A percentile compares a stretch with the other conserved stretches of the same genome.
Conservation (phyloP, 2,329 filamentous ascomycete genomes). For the Ambrosiella cleistominuta region DNA sequence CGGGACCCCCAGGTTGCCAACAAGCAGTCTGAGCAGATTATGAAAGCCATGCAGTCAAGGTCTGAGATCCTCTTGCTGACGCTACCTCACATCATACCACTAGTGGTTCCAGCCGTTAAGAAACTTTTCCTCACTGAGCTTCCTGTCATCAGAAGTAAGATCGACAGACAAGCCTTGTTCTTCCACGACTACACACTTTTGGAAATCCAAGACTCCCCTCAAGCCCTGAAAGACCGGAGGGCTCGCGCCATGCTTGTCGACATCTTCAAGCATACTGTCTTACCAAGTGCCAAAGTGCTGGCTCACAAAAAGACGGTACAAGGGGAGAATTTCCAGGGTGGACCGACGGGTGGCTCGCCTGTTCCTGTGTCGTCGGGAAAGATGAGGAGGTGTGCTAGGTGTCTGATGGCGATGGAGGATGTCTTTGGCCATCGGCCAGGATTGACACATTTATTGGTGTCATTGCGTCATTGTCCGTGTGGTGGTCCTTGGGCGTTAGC, state of each 20-base stretch:
- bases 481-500: constrained; percentile 33
- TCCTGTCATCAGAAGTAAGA: constrained; percentile 36
- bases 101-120: constrained; percentile 41
- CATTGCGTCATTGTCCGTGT: constrained; percentile 38
- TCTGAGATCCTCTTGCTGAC: constrained; percentile 36
- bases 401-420: constrained; percentile 49
- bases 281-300: constrained; percentile 19
- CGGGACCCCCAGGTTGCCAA: constrained; percentile 17
- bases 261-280: constrained; percentile 41
- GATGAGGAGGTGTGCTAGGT: constrained; percentile 28
- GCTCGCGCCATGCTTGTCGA: constrained; percentile 28
- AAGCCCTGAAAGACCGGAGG: constrained; percentile 25
- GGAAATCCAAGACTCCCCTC: constrained; percentile 39
- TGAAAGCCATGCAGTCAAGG: constrained; percentile 30
- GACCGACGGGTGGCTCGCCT: constrained; percentile 1
- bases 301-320: constrained; percentile 15
- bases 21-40: constrained; percentile 26
- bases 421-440: constrained; percentile 29
- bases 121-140: constrained; percentile 45
- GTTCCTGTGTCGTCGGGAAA: constrained; percentile 28
- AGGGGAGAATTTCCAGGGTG: constrained; percentile 11
- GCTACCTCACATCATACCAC: constrained; percentile 26
- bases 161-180: constrained; percentile 51
- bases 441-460: constrained; percentile 34
- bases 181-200: constrained; percentile 56